Evolutionary conservation across 768 basidiomycete genomes (phyloP), one percentile per base, ranked within the genome.

Genomic region (Amyloporia xantha): DNA sequence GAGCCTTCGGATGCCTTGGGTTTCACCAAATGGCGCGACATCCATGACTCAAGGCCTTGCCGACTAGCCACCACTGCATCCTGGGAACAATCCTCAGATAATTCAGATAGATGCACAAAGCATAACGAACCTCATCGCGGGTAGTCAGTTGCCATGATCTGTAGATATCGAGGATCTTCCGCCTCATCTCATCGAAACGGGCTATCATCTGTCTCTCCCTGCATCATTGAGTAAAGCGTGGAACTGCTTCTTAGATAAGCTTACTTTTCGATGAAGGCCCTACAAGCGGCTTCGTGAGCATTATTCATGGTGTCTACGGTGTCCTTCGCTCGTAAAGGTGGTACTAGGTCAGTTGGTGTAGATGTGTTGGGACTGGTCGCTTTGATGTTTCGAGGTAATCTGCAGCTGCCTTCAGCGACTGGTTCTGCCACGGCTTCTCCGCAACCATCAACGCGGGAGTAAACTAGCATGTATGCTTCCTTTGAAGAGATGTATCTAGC

Each of bases 391-490:
- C 30, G 15, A 33, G 30, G 9, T 15, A 33, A 7, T n/a, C 30
- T 15, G 15, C 30, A 33, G 30, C 30, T 33, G 9, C 15, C 9
- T 9, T 17, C 38, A 7, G 38, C 38, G 19, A n/a, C 38, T 9
- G 9, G 9, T 6, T n/a, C 15, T 9, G 7, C 19, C 20, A n/a
- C 38, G 7, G 38, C 38, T 40, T 40, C 17, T 40, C 11, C 20
- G 15, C 24, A 7, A 66, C 59, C 54, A 71, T 73, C 51, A 0
- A 43, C 53, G 10, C 80, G 78, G 30, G 79, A 76, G 65, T 97
- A 98, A 47, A 98, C 83, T 26, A 97, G 75, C 92, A 97, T 95
- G 66, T 98, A 96, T 5, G 91, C 91, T 57, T 96, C 91, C 66
- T 78, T 86, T 1, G 91, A 92, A 2, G 78, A 72, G 54, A 86